Evolutionary conservation across 139 green algal genomes (phyloP).

Genomic region (Coelastrella sp.): DNA sequence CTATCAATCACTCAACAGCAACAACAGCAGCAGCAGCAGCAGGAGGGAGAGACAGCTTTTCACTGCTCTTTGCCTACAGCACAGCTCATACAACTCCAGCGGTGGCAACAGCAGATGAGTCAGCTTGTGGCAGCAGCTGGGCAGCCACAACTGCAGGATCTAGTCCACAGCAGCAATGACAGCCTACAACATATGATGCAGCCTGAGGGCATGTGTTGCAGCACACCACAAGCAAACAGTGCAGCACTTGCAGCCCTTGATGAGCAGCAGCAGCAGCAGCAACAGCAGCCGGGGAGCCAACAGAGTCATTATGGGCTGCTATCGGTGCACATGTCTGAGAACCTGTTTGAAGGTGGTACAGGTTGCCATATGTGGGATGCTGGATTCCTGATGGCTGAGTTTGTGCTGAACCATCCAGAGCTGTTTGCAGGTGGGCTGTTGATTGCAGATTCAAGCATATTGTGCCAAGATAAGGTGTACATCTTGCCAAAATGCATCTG

Average conservation of each 20-base stretch:
- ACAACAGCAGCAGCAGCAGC: constrained; percentile 5
- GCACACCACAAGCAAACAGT: neutral
- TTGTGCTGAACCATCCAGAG: constrained; percentile 64
- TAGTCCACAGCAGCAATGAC: neutral
- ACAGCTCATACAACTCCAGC: constrained; percentile 10
- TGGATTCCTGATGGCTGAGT: constrained; percentile 77
- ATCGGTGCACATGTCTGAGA: constrained; percentile 57
- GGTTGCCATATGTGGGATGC: constrained; percentile 86
- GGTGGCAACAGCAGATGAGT: neutral
- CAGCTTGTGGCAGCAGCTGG: constrained; percentile 3
- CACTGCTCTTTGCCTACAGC: neutral
- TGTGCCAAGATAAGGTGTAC: neutral
- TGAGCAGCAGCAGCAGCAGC: constrained; percentile 10
- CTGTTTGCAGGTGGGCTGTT: constrained; percentile 64
- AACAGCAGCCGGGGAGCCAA: neutral
- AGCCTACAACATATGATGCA: no score
- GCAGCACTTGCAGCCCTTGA: neutral
- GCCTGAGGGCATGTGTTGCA: no score
- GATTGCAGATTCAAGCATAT: neutral
- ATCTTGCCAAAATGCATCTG: no score
- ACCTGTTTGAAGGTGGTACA: constrained; percentile 80
- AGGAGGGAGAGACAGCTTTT: neutral
- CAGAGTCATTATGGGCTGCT: neutral
- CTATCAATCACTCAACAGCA: neutral
- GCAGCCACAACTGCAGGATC: neutral